Conservation (phyloP, 2,329 filamentous ascomycete genomes). For the Cordyceps militaris region DNA sequence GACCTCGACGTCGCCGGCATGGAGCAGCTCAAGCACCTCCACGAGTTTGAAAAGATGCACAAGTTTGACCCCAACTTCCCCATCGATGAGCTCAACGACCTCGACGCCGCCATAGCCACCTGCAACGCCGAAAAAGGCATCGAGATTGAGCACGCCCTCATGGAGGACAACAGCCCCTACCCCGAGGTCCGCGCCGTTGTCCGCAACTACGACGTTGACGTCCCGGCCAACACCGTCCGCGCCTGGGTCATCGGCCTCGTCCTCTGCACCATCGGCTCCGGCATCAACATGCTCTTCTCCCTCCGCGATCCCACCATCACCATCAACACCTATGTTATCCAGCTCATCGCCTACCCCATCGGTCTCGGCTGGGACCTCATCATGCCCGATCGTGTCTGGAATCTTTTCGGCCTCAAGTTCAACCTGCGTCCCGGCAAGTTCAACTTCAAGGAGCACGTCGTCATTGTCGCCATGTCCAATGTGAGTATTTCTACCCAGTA, state of each 20-base stretch:
- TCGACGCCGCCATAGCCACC: slow-evolving; percentile 49
- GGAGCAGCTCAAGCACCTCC: slow-evolving; percentile 40
- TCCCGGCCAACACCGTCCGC: slow-evolving; percentile 57
- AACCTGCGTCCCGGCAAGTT: slow-evolving; percentile 51
- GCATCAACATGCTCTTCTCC: slow-evolving; percentile 54
- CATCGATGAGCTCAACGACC: slow-evolving; percentile 53
- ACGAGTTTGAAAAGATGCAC: slow-evolving; percentile 53
- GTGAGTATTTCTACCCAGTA: slow-evolving; percentile 30
- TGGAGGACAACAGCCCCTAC: slow-evolving; percentile 61
- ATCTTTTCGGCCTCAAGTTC: slow-evolving; percentile 45
- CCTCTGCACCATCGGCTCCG: slow-evolving; percentile 55
- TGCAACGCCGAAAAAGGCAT: slow-evolving; percentile 49
- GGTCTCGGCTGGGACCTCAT: slow-evolving; percentile 48
- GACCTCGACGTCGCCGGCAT: slow-evolving; percentile 34
- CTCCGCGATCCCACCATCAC: slow-evolving; percentile 51
- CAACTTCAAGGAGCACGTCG: slow-evolving; percentile 55
- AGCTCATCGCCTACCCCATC: slow-evolving; percentile 55
- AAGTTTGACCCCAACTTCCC: slow-evolving; percentile 59
- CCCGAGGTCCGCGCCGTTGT: slow-evolving; percentile 61
- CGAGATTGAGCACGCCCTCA: slow-evolving; percentile 49
- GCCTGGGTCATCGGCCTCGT: slow-evolving; percentile 57
- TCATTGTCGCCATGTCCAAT: slow-evolving; percentile 59
- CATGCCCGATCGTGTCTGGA: slow-evolving; percentile 46
- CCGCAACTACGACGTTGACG: slow-evolving; percentile 56
- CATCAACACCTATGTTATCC: slow-evolving; percentile 55